phyloP scores from a whole-genome alignment of 257 asterid species.

The Penstemon eatonii region DNA sequence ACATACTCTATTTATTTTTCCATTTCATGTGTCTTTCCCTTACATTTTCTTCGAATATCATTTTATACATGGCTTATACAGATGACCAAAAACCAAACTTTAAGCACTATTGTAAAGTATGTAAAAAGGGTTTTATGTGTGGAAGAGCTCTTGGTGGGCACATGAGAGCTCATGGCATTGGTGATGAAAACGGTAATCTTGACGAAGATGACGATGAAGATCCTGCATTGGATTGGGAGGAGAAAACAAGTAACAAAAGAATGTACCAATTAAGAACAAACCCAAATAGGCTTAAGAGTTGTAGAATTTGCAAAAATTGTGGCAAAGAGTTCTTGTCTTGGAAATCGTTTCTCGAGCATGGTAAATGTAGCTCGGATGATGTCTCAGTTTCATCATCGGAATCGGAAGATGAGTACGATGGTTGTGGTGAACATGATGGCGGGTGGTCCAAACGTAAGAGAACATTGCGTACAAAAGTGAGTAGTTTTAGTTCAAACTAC shows the following conservation, averaged over 20 bases:
- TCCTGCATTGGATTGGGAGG: constrained; percentile 69
- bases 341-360: constrained; percentile 93
- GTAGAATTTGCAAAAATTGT: constrained; percentile 75
- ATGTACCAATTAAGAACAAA: constrained; percentile 85
- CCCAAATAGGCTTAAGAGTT: constrained; percentile 73
- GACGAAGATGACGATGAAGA: constrained; percentile 58
- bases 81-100: constrained; percentile 58
- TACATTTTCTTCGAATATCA: background rate
- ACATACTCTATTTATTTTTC: constrained; percentile 26
- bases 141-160: constrained; percentile 95
- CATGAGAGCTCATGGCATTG: constrained; percentile 95
- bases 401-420: constrained; percentile 52
- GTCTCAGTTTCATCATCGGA: constrained; percentile 63
- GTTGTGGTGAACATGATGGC: constrained; percentile 29
- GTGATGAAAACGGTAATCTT: constrained; percentile 53
- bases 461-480: constrained; percentile 66
- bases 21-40: background rate
- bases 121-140: constrained; percentile 95
- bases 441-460: constrained; percentile 83
- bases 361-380: constrained; percentile 75
- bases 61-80: constrained; percentile 35
- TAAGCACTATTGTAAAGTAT: constrained; percentile 81
- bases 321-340: constrained; percentile 86
- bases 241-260: constrained; percentile 47
- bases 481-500: constrained; percentile 36